phyloP scores from a whole-genome alignment of 192 early-diverging fungal genomes.

The Endogone sp. region DNA sequence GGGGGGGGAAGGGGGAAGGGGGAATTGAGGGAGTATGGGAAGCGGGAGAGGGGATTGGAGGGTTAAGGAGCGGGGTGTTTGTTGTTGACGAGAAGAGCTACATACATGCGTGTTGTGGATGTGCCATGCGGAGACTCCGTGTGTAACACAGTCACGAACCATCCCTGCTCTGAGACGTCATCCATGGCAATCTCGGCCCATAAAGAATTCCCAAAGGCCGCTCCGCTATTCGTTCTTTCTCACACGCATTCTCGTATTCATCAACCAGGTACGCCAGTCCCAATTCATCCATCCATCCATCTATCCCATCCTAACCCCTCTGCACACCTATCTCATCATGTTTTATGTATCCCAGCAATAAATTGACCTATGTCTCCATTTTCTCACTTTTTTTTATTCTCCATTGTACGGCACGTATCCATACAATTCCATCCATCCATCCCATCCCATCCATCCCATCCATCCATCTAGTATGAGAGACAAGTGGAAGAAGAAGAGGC shows the following conservation, averaged over 20 bases:
- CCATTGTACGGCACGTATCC: slow-evolving; percentile 2
- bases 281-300: neutral
- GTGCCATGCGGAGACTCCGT: neutral
- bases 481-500: slow-evolving; percentile 75
- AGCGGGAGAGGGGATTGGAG: neutral
- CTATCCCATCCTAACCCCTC: no score
- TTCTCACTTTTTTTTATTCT: no score
- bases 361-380: neutral
- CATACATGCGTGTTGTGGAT: neutral
- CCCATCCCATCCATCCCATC: neutral
- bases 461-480: slow-evolving; percentile 49
- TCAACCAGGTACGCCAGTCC: neutral
- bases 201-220: neutral
- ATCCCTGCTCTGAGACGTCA: neutral
- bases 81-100: neutral
- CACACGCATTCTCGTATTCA: neutral
- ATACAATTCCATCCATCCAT: neutral
- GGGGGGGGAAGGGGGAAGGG: no score
- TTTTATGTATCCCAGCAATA: neutral
- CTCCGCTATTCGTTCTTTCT: neutral
- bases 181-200: no score
- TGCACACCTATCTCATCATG: neutral
- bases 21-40: neutral
- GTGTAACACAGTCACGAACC: neutral
- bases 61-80: no score